Evolutionary conservation across 495 filamentous ascomycete species (phyloP).

Genomic region (Daldinia loculata): DNA sequence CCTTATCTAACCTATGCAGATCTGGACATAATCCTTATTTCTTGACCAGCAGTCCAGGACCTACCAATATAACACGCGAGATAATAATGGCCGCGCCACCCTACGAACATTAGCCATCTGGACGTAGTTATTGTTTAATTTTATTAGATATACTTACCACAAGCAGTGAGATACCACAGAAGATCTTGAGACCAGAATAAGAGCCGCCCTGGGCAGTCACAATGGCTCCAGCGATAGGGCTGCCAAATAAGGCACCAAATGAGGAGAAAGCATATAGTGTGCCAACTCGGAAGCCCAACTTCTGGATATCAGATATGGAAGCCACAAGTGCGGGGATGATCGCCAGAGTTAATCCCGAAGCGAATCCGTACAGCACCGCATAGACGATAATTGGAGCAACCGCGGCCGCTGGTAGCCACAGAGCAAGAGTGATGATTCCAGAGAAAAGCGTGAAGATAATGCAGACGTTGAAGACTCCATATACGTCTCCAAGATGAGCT

Average conservation of each 20-base stretch:
- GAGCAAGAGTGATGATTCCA: constrained; percentile 65
- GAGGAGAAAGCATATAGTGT: constrained; percentile 27
- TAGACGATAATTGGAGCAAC: constrained; percentile 67
- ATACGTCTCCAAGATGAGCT: constrained; percentile 67
- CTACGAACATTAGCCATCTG: constrained; percentile 2
- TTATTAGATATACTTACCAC: constrained; percentile 10
- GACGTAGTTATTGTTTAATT: neutral
- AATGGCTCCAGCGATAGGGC: constrained; percentile 30
- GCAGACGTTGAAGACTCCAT: constrained; percentile 69
- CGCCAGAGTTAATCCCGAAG: constrained; percentile 29
- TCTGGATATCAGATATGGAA: constrained; percentile 26
- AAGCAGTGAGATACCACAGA: constrained; percentile 21
- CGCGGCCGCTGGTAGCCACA: constrained; percentile 66
- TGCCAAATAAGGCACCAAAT: constrained; percentile 23
- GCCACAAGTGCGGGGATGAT: constrained; percentile 31
- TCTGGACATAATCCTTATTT: constrained; percentile 6
- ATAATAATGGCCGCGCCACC: constrained; percentile 19
- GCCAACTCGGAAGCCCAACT: constrained; percentile 26
- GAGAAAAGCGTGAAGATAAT: constrained; percentile 62
- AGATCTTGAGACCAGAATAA: constrained; percentile 25
- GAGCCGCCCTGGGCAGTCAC: constrained; percentile 20
- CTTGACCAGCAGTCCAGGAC: constrained; percentile 22
- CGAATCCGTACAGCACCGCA: constrained; percentile 68
- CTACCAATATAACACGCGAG: constrained; percentile 25
- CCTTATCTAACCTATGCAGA: neutral